Conservation (phyloP, 805 yeast species). For the Zygosaccharomyces kombuchaensis region DNA sequence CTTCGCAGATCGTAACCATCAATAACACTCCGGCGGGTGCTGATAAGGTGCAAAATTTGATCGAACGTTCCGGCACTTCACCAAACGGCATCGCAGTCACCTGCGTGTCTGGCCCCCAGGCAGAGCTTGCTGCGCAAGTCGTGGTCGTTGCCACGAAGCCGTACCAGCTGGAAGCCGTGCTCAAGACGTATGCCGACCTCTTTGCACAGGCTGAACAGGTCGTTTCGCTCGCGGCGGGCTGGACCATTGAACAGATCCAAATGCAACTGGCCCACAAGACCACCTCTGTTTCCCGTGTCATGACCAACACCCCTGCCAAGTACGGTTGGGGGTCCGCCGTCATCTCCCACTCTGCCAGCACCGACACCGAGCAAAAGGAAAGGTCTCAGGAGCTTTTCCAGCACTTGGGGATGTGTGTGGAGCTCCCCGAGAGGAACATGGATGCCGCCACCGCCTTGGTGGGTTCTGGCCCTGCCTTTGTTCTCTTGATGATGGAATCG, state of each 20-base stretch:
- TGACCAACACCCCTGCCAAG: slow-evolving; percentile 97
- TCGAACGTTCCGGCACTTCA: slow-evolving; percentile 44
- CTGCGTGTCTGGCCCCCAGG: slow-evolving; percentile 53
- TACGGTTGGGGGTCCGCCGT: slow-evolving; percentile 93
- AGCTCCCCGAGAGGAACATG: slow-evolving; percentile 85
- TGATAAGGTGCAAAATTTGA: slow-evolving; percentile 45
- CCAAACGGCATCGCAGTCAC: slow-evolving; percentile 46
- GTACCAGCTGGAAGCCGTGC: slow-evolving; percentile 59
- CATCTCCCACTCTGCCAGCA: slow-evolving; percentile 63
- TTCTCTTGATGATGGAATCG: slow-evolving; percentile 82
- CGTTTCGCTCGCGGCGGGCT: slow-evolving; percentile 88
- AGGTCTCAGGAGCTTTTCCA: slow-evolving; percentile 43
- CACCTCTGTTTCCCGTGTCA: slow-evolving; percentile 78
- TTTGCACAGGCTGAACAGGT: slow-evolving; percentile 53
- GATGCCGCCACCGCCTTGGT: slow-evolving; percentile 94
- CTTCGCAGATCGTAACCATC: slow-evolving; percentile 73
- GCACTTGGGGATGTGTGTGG: slow-evolving; percentile 59
- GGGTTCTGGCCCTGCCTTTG: slow-evolving; percentile 97
- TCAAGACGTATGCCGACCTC: slow-evolving; percentile 43
- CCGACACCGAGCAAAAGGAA: slow-evolving; percentile 38
- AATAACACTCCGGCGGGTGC: slow-evolving; percentile 45
- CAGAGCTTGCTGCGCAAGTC: slow-evolving; percentile 62
- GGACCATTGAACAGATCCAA: slow-evolving; percentile 68
- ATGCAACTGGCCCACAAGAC: slow-evolving; percentile 36
- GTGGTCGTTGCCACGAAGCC: slow-evolving; percentile 89